Evolutionary conservation across 495 filamentous ascomycete species (phyloP).

Genomic region (Annulohypoxylon nitens): DNA sequence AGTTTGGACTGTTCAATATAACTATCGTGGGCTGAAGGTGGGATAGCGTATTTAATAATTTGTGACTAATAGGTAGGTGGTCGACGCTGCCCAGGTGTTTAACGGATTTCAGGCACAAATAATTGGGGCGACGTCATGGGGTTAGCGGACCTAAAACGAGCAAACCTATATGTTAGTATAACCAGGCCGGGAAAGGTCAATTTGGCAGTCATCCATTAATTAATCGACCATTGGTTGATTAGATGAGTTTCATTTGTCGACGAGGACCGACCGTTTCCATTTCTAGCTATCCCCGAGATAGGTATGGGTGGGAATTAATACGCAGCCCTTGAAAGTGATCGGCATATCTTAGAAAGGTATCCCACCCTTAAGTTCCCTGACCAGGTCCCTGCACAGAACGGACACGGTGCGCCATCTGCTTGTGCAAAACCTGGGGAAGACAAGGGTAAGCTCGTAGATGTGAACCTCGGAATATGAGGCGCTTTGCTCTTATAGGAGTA

Average conservation of each 20-base stretch:
- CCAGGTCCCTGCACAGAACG: constrained; percentile 30
- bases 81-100: constrained; percentile 1
- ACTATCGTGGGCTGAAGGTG: constrained; percentile 3
- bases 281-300: constrained; percentile 34
- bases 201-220: constrained; percentile 34
- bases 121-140: constrained; percentile 44
- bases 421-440: constrained; percentile 46
- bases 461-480: constrained; percentile 23
- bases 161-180: constrained; percentile 19
- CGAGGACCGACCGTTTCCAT: constrained; percentile 39
- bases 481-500: constrained; percentile 3
- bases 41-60: constrained; percentile 37
- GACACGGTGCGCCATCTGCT: constrained; percentile 42
- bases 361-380: constrained; percentile 34
- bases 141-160: constrained; percentile 31
- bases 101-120: constrained; percentile 32
- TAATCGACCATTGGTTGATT: constrained; percentile 32
- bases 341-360: constrained; percentile 49
- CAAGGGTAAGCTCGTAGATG: constrained; percentile 31
- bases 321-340: constrained; percentile 40
- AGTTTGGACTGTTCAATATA: background rate
- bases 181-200: constrained; percentile 32
- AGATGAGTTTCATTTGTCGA: constrained; percentile 42
- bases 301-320: constrained; percentile 18
- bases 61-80: constrained; percentile 34